Base-by-base conservation (phyloP, 2,329 filamentous ascomycete genomes). In the Aurifilum marmelostoma region DNA sequence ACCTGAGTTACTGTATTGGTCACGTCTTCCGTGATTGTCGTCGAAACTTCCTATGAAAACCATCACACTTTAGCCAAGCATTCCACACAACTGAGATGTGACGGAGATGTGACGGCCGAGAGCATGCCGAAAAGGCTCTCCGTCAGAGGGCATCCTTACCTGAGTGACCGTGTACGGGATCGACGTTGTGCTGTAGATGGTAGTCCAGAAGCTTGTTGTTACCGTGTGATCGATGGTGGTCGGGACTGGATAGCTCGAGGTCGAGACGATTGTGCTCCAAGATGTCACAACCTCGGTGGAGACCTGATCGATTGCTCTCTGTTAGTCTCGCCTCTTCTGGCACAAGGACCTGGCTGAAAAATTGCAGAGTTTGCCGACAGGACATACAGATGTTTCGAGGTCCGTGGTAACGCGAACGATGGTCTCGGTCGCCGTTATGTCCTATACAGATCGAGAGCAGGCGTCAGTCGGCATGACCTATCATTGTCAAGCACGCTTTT, bases 171-270 rank as follows among this genome's bases (percentile, higher is more conserved):
- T 64, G 29, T 64, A 64, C 2, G 62, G 62, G 18, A 64, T n/a
- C 21, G 24, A 52, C 2, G 14, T 34, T 1, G 62, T 64, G 43
- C 62, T 64, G 18, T 52, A 54, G 18, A 64, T 24, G 8, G 62
- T 64, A 12, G 62, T 52, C 62, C 62, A 64, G 29, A 37, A 64
- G 16, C 27, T 52, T 1, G 41, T 32, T 2, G 43, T 52, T 5
- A 64, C 11, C 6, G 62, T 64, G 29, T 64, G 41, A 34, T 64
- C 62, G 18, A 64, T 7, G 3, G 62, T 64, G 18, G 41, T 64
- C 18, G 62, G 47, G 41, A 63, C 61, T 14, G 61, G 61, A 14
- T 63, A 63, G 41, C 61, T 63, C 16, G 3, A 34, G 18, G 61
- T 63, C 27, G 41, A 50, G 16, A 63, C 27, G 24, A 43, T 63